Evolutionary conservation across 768 basidiomycete genomes (phyloP).

Genomic region (Suillus spraguei): DNA sequence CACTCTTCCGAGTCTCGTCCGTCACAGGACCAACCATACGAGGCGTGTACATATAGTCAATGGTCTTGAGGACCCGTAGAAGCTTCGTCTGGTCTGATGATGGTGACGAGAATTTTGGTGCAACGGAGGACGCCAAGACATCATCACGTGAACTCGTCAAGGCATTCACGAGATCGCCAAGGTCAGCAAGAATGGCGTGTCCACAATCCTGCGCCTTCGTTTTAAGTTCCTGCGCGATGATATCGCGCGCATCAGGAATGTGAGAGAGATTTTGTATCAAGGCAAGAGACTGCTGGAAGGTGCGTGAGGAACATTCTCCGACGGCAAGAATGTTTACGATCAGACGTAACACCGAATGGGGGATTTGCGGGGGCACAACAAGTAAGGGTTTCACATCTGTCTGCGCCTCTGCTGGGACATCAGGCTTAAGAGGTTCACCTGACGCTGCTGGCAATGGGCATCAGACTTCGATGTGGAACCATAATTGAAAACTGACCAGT

Average conservation of each 20-base stretch:
- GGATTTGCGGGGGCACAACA: conserved; percentile 80
- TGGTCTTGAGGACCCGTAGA: conserved; percentile 91
- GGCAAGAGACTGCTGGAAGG: conserved; percentile 92
- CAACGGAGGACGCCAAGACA: conserved; percentile 63
- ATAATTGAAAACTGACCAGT: conserved; percentile 3
- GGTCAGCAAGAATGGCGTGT: conserved; percentile 67
- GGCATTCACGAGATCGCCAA: conserved; percentile 72
- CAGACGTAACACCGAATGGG: conserved; percentile 79
- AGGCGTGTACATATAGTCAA: conserved; percentile 94
- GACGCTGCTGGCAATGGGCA: conserved; percentile 5
- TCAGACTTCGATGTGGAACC: conserved; percentile 2
- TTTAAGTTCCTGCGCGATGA: conserved; percentile 87
- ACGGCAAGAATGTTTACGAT: conserved; percentile 98
- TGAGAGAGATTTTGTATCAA: conserved; percentile 92
- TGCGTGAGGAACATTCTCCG: conserved; percentile 93
- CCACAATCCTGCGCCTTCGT: conserved; percentile 89
- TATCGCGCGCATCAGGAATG: conserved; percentile 86
- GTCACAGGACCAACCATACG: conserved; percentile 44
- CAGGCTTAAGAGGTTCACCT: conserved; percentile 27
- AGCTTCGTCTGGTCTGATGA: conserved; percentile 97
- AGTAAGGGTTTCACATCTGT: conserved; percentile 52
- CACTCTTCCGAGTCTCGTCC: conserved; percentile 40
- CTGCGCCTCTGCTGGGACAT: conserved; percentile 20
- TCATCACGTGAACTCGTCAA: conserved; percentile 60
- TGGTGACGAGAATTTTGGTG: conserved; percentile 90